Percentiles rank a stretch among this genome's conserved stretches.
These are phyloP conservation scores for Diaporthe ampelina DNA, from an alignment of 2,329 filamentous ascomycete genomes.

Conservation along the genomic window DNA sequence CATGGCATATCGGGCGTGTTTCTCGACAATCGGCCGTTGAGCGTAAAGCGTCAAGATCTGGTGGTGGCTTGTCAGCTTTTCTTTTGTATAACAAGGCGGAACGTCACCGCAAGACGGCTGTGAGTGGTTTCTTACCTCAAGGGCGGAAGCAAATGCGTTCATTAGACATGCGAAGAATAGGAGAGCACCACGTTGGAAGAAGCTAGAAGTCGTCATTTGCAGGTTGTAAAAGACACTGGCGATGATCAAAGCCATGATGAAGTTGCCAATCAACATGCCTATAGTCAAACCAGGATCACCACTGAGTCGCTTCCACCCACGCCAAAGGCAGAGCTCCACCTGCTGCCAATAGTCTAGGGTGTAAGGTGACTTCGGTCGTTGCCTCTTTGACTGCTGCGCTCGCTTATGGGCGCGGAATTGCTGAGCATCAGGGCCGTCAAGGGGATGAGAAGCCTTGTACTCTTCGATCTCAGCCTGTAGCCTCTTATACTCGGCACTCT, in stretches of 20 bases:
- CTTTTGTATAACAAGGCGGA: slow-evolving; percentile 39
- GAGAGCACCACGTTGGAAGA: slow-evolving; percentile 83
- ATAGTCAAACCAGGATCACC: slow-evolving; percentile 84
- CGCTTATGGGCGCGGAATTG: slow-evolving; percentile 68
- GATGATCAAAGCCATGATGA: slow-evolving; percentile 82
- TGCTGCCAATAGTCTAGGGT: slow-evolving; percentile 85
- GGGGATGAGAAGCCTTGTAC: slow-evolving; percentile 67
- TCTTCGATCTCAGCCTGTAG: slow-evolving; percentile 68
- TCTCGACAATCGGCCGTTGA: slow-evolving; percentile 92
- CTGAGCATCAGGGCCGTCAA: slow-evolving; percentile 69
- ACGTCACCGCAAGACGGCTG: slow-evolving; percentile 1
- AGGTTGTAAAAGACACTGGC: slow-evolving; percentile 87
- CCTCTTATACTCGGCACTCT: slow-evolving; percentile 63
- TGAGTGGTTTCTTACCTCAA: slow-evolving; percentile 68
- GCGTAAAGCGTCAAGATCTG: slow-evolving; percentile 87
- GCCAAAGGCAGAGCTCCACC: slow-evolving; percentile 82
- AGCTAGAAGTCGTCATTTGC: slow-evolving; percentile 73
- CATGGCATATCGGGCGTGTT: slow-evolving; percentile 87
- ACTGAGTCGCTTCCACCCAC: slow-evolving; percentile 82
- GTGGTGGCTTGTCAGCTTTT: not conserved
- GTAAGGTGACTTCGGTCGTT: slow-evolving; percentile 81
- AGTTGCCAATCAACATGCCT: slow-evolving; percentile 78
- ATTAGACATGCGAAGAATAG: slow-evolving; percentile 91
- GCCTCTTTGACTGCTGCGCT: slow-evolving; percentile 68
- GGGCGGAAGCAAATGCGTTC: slow-evolving; percentile 85